Percentiles rank a stretch among this genome's conserved stretches.
phyloP scores from a whole-genome alignment of 225 moss, liverwort and hornwort species.

The Thuidium tamariscinum region DNA sequence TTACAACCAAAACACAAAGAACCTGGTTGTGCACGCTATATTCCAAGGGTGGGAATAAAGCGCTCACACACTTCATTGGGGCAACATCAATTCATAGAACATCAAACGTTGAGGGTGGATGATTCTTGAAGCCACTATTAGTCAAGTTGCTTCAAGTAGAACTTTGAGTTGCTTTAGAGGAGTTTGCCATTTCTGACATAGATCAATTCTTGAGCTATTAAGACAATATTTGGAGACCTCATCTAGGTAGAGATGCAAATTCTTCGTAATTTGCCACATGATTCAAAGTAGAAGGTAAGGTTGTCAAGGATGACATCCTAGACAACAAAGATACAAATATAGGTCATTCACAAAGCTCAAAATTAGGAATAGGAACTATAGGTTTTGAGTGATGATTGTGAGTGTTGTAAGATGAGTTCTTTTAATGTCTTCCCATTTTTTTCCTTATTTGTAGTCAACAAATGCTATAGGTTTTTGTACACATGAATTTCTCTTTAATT shows the following conservation, averaged over 20 bases:
- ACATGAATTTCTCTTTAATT: fast-evolving
- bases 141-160: not conserved
- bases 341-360: fast-evolving
- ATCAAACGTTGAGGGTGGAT: fast-evolving
- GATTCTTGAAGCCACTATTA: fast-evolving
- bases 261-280: fast-evolving
- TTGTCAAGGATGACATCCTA: not conserved
- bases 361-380: not conserved
- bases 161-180: fast-evolving
- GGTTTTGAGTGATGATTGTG: not conserved
- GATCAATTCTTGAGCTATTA: fast-evolving
- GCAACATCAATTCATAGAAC: fast-evolving
- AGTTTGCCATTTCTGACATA: not conserved
- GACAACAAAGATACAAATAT: not conserved
- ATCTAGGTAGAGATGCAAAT: fast-evolving
- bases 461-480: fast-evolving
- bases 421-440: not conserved
- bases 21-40: too few relatives aligned
- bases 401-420: not conserved
- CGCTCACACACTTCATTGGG: fast-evolving
- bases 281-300: not conserved
- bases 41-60: too few relatives aligned
- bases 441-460: not conserved
- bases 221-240: fast-evolving
- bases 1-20: too few relatives aligned